phyloP scores from a whole-genome alignment of 768 basidiomycete genomes.

The Podaxis pistillaris region DNA sequence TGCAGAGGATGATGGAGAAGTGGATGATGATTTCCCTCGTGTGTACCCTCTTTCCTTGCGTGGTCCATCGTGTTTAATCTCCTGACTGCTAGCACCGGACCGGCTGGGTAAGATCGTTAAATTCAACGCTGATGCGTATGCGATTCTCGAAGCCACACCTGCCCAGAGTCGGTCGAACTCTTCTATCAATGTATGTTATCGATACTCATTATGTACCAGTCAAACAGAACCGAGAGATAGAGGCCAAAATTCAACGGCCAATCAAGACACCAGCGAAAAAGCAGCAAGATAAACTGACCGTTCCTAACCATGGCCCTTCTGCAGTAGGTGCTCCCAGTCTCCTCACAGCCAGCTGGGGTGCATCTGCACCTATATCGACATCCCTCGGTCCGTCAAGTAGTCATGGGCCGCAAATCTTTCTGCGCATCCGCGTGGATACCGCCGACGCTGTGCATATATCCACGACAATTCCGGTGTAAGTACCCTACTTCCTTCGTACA shows the following conservation, averaged over 20 bases:
- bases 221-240: conserved; percentile 78
- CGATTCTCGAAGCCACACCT: conserved; percentile 73
- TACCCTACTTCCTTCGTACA: conserved; percentile 11
- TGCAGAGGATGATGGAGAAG: conserved; percentile 95
- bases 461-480: conserved; percentile 90
- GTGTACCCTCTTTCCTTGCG: conserved; percentile 28
- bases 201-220: conserved; percentile 34
- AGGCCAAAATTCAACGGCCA: conserved; percentile 81
- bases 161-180: conserved; percentile 54
- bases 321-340: conserved; percentile 44
- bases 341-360: conserved; percentile 40
- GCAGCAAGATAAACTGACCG: conserved; percentile 41
- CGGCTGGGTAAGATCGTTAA: conserved; percentile 80
- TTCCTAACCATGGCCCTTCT: conserved; percentile 38
- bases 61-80: conserved; percentile 11
- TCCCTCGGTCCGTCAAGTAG: conserved; percentile 68
- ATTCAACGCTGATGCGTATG: conserved; percentile 89
- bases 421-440: conserved; percentile 79
- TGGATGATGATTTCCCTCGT: conserved; percentile 99
- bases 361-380: conserved; percentile 55
- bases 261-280: conserved; percentile 68
- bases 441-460: conserved; percentile 83
- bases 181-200: not conserved
- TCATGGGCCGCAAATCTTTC: conserved; percentile 79
- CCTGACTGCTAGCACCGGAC: conserved; percentile 73